phyloP scores from a whole-genome alignment of 139 green algal species.

The Deuterostichococcus epilithicus region DNA sequence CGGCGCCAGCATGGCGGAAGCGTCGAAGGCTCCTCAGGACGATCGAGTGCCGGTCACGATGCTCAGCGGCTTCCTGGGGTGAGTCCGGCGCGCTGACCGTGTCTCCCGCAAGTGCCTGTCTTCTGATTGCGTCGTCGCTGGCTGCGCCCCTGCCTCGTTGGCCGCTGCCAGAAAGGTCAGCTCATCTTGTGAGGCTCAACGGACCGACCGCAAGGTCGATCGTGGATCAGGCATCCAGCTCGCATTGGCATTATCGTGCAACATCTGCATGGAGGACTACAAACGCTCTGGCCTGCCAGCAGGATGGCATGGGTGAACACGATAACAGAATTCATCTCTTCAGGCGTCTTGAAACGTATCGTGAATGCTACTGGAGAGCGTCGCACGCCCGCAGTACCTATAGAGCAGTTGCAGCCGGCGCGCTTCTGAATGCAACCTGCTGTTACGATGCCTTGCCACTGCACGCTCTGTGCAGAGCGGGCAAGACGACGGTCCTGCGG shows the following conservation, averaged over 20 bases:
- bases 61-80: constrained; percentile 75
- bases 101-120: not conserved
- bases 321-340: no score
- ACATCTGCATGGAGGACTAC: not conserved
- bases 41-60: constrained; percentile 63
- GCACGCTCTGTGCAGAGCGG: constrained; percentile 23
- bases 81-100: no score
- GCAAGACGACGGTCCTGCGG: constrained; percentile 88
- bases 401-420: not conserved
- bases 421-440: not conserved
- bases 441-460: not conserved
- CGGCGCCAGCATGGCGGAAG: no score
- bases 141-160: no score
- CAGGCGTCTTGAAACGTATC: not conserved
- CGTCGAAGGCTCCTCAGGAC: not conserved
- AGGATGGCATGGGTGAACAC: no score
- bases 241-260: not conserved
- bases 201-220: not conserved
- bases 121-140: no score
- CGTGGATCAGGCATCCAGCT: not conserved
- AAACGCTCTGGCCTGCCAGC: no score
- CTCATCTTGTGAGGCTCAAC: no score
- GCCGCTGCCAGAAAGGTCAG: no score
- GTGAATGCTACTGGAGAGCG: not conserved
- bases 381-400: not conserved